Evolutionary conservation across 176 grass and related monocot species (phyloP).

Genomic region (Carex pumila): DNA sequence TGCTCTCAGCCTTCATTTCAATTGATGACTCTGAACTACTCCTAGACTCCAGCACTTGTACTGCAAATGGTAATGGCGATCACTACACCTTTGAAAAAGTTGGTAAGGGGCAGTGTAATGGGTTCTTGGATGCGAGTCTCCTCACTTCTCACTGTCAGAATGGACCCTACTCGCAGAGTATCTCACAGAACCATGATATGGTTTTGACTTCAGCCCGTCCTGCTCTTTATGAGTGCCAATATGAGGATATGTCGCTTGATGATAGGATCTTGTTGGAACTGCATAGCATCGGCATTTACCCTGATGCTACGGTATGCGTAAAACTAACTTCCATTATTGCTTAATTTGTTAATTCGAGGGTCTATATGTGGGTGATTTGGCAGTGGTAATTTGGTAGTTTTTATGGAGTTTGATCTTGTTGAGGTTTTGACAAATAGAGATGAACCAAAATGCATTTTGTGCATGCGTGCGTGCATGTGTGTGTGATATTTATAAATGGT

Average conservation of each 20-base stretch:
- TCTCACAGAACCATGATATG: constrained; percentile 27
- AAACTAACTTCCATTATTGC: neutral
- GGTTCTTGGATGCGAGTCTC: constrained; percentile 44
- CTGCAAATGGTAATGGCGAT: constrained; percentile 30
- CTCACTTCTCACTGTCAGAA: constrained; percentile 33
- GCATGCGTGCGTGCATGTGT: neutral
- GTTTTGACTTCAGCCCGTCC: constrained; percentile 17
- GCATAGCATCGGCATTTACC: constrained; percentile 67
- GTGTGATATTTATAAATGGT: neutral
- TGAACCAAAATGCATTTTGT: neutral
- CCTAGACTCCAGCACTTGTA: constrained; percentile 15
- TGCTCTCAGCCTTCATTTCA: constrained; percentile 72
- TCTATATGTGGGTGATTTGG: neutral
- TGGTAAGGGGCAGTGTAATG: constrained; percentile 48
- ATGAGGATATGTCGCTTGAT: constrained; percentile 57
- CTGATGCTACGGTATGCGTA: constrained; percentile 47
- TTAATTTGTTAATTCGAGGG: neutral
- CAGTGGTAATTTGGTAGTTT: neutral
- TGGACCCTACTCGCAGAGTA: constrained; percentile 32
- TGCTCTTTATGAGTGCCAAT: constrained; percentile 44
- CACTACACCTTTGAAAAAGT: constrained; percentile 28
- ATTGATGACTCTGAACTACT: constrained; percentile 47
- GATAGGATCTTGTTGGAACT: constrained; percentile 76
- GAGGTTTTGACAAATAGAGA: neutral
- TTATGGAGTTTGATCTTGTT: neutral